Conservation (phyloP, 495 filamentous ascomycete genomes). For the Hyaloscypha hepaticicola region DNA sequence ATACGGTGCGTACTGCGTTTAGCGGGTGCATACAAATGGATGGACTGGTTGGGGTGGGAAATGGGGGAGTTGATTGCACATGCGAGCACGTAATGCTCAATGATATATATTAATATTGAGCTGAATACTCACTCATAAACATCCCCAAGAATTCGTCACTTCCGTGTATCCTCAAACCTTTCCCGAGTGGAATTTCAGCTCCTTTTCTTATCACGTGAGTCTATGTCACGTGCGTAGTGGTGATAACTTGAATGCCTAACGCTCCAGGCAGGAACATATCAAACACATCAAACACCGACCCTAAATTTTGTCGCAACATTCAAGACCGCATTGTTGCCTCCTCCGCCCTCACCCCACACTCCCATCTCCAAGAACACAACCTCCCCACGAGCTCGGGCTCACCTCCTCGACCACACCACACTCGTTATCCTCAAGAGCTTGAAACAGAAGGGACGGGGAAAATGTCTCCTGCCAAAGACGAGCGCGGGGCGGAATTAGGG, state of each 20-base stretch:
- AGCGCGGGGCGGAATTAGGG: background rate
- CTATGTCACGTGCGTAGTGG: background rate
- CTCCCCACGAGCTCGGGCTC: too few relatives aligned
- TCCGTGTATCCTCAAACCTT: too few relatives aligned
- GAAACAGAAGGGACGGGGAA: background rate
- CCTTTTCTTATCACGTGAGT: too few relatives aligned
- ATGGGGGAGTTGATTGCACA: background rate
- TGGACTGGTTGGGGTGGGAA: background rate
- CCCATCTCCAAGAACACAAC: background rate
- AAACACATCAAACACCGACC: background rate
- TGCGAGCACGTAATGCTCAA: background rate
- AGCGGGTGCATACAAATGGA: background rate
- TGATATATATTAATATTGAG: constrained; percentile 1
- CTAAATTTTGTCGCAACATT: background rate
- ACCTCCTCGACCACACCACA: background rate
- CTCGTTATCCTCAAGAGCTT: background rate
- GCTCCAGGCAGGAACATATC: background rate
- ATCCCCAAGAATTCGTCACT: too few relatives aligned
- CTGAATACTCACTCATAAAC: too few relatives aligned
- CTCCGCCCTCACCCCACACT: background rate
- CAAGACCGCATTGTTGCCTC: constrained; percentile 8
- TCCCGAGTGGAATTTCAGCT: too few relatives aligned
- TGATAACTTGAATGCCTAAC: background rate
- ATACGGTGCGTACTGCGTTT: background rate
- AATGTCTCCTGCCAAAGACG: constrained; percentile 28